phyloP scores from a whole-genome alignment of 2,329 filamentous ascomycete genomes.

The Aspergillus hortae region DNA sequence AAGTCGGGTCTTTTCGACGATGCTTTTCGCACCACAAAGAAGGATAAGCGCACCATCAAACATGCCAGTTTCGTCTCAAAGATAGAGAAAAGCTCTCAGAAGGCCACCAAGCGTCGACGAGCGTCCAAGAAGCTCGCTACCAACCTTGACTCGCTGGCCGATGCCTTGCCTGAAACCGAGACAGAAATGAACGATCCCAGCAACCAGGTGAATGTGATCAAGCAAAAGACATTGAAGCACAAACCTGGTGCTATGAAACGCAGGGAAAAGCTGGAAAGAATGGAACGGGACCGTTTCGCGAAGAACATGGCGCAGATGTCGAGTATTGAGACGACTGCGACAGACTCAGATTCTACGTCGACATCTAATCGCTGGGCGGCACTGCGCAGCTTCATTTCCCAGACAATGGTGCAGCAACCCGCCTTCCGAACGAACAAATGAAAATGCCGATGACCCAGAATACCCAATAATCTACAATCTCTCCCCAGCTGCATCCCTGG shows the following conservation, averaged over 20 bases:
- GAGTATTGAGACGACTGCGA: constrained; percentile 32
- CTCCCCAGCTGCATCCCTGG: neutral
- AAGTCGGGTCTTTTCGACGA: constrained; percentile 24
- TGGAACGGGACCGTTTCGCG: constrained; percentile 80
- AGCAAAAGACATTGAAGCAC: constrained; percentile 70
- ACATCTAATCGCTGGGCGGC: constrained; percentile 71
- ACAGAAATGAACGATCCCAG: constrained; percentile 43
- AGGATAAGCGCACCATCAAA: constrained; percentile 78
- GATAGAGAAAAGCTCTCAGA: constrained; percentile 61
- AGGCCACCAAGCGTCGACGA: constrained; percentile 60
- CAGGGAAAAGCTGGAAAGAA: constrained; percentile 73
- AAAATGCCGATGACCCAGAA: constrained; percentile 4
- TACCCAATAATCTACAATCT: neutral
- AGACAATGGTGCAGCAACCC: constrained; percentile 84
- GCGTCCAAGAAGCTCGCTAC: constrained; percentile 75
- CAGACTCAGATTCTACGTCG: constrained; percentile 21
- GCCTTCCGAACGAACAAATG: constrained; percentile 56
- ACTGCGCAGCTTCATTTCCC: constrained; percentile 75
- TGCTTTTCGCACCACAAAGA: constrained; percentile 68
- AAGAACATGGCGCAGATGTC: constrained; percentile 76
- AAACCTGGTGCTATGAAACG: constrained; percentile 76
- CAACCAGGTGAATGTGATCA: constrained; percentile 64
- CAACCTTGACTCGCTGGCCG: constrained; percentile 70
- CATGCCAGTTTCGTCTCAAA: constrained; percentile 75
- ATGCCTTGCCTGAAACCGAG: constrained; percentile 68